phyloP scores from a whole-genome alignment of 2,329 filamentous ascomycete genomes.

The Ophiocordyceps unilateralis region DNA sequence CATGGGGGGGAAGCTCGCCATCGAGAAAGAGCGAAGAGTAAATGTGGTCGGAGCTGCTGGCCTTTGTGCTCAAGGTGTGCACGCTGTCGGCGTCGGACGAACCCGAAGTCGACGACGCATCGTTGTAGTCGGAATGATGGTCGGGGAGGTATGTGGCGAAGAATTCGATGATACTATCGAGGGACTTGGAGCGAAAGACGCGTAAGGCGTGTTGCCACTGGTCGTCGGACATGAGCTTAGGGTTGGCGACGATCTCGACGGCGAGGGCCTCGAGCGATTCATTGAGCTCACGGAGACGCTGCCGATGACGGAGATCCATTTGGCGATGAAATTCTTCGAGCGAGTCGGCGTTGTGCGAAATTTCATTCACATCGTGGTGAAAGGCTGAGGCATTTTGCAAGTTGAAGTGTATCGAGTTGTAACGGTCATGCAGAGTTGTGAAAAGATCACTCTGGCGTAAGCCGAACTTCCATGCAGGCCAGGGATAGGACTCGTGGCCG shows the following conservation, averaged over 20 bases:
- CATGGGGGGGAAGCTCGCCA: constrained; percentile 16
- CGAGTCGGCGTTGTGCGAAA: constrained; percentile 32
- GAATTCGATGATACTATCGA: constrained; percentile 42
- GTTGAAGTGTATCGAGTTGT: constrained; percentile 38
- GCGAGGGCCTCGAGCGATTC: constrained; percentile 37
- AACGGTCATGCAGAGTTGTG: constrained; percentile 39
- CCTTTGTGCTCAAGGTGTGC: constrained; percentile 18
- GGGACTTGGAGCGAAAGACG: constrained; percentile 39
- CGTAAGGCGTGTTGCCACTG: constrained; percentile 42
- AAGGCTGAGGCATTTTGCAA: constrained; percentile 44
- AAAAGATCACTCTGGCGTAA: constrained; percentile 42
- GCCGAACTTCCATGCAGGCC: constrained; percentile 47
- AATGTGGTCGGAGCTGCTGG: constrained; percentile 21
- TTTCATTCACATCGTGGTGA: constrained; percentile 42
- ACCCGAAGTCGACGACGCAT: constrained; percentile 15
- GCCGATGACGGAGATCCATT: constrained; percentile 33
- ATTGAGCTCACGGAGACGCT: constrained; percentile 37
- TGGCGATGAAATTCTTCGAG: constrained; percentile 35
- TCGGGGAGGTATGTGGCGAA: constrained; percentile 41
- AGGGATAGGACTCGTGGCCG: constrained; percentile 28
- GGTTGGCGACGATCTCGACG: constrained; percentile 44
- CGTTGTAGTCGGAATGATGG: constrained; percentile 26
- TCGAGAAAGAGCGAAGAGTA: constrained; percentile 23
- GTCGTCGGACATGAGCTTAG: constrained; percentile 36
- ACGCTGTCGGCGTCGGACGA: constrained; percentile 21